phyloP scores from a whole-genome alignment of 208 protist genomes.

The Leishmania gerbilli region DNA sequence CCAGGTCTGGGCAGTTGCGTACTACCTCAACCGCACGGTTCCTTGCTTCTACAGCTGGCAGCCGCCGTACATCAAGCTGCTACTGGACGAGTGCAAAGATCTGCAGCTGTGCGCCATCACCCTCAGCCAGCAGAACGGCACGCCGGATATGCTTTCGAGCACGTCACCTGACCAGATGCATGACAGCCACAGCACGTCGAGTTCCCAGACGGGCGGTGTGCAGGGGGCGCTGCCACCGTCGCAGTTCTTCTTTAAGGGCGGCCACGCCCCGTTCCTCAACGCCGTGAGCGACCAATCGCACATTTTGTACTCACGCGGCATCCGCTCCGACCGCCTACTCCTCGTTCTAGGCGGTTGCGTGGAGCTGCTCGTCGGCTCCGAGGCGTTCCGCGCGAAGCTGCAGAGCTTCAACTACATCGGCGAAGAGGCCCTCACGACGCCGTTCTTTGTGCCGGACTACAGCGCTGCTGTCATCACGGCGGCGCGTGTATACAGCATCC shows the following conservation, averaged over 20 bases:
- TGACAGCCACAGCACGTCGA: slow-evolving; percentile 13
- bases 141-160: slow-evolving; percentile 7
- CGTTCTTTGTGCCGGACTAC: slow-evolving; percentile 75
- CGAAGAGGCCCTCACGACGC: slow-evolving; percentile 68
- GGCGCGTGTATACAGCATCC: slow-evolving; percentile 73
- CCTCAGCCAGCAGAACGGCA: background rate
- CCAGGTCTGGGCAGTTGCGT: slow-evolving; percentile 87
- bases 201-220: background rate
- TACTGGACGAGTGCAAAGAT: slow-evolving; percentile 78
- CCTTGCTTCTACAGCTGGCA: slow-evolving; percentile 66
- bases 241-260: slow-evolving; percentile 20
- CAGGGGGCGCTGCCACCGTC: background rate
- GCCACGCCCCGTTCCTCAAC: slow-evolving; percentile 45
- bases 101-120: slow-evolving; percentile 52
- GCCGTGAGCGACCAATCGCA: slow-evolving; percentile 45
- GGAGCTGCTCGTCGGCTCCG: slow-evolving; percentile 61
- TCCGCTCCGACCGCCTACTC: slow-evolving; percentile 56
- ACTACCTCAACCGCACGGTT: slow-evolving; percentile 77
- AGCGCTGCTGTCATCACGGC: slow-evolving; percentile 71
- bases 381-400: slow-evolving; percentile 54
- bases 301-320: slow-evolving; percentile 71
- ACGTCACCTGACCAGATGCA: slow-evolving; percentile 1
- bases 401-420: slow-evolving; percentile 74
- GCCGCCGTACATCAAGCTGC: slow-evolving; percentile 75
- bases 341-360: slow-evolving; percentile 77